phyloP scores from a whole-genome alignment of 2,329 filamentous ascomycete species.

The Fusarium globosum region DNA sequence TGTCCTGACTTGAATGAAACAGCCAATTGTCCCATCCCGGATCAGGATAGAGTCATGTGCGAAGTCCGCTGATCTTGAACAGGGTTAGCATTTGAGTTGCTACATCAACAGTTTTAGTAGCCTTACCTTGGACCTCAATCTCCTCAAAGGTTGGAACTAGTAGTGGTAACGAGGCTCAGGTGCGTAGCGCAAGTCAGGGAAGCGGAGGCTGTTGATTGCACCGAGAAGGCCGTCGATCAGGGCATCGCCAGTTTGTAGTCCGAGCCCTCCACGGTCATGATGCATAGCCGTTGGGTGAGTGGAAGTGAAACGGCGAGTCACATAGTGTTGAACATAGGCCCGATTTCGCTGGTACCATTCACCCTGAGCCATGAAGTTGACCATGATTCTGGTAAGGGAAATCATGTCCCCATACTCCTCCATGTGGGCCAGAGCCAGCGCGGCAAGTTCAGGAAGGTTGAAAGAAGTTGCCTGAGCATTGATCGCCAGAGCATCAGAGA shows the following conservation, averaged over 20 bases:
- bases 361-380: not conserved
- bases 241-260: not conserved
- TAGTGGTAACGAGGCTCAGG: not conserved
- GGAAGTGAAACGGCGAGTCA: not conserved
- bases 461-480: not conserved
- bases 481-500: not conserved
- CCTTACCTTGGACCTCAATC: not conserved
- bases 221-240: not conserved
- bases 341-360: not conserved
- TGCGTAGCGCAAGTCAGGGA: not conserved
- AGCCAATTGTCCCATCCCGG: not conserved
- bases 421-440: not conserved
- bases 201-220: not conserved
- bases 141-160: not conserved
- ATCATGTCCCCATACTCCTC: not conserved
- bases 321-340: not conserved
- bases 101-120: not conserved
- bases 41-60: not conserved
- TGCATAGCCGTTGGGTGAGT: not conserved
- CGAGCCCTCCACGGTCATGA: not conserved
- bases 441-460: not conserved
- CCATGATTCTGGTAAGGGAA: not conserved
- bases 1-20: not conserved
- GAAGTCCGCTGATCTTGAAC: not conserved
- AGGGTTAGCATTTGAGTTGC: too few relatives aligned